These are phyloP conservation scores for Senna siamea DNA, from an alignment of 306 rosid species.

Conservation along the genomic window DNA sequence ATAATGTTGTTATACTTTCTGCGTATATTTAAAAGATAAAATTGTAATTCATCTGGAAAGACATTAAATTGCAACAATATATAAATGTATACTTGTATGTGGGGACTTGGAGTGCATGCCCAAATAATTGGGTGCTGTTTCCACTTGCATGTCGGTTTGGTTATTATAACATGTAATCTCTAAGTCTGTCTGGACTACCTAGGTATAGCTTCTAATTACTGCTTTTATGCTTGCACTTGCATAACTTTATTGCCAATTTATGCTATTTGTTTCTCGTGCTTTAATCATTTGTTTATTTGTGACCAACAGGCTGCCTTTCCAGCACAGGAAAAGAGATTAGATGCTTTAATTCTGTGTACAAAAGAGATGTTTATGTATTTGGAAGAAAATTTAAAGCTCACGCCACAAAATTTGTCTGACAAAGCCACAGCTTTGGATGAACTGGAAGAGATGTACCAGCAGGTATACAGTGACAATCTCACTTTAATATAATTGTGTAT, in stretches of 20 bases:
- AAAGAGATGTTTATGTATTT: constrained; percentile 76
- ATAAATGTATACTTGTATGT: constrained; percentile 11
- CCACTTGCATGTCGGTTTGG: constrained; percentile 22
- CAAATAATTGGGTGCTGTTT: constrained; percentile 7
- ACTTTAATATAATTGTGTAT: constrained; percentile 23
- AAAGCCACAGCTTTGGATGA: constrained; percentile 84
- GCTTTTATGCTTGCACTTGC: constrained; percentile 30
- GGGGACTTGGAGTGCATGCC: constrained; percentile 17
- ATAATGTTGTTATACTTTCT: neutral
- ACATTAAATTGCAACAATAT: constrained; percentile 7
- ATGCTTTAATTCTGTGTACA: constrained; percentile 82
- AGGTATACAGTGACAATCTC: constrained; percentile 55
- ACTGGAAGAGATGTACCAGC: constrained; percentile 90
- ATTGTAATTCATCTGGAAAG: constrained; percentile 2
- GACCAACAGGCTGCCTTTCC: constrained; percentile 81
- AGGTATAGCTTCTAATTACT: constrained; percentile 5
- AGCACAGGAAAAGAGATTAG: constrained; percentile 87
- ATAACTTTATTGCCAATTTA: constrained; percentile 21
- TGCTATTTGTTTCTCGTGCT: constrained; percentile 28
- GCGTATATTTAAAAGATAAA: constrained; percentile 7
- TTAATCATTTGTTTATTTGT: constrained; percentile 35
- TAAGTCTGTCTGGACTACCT: constrained; percentile 1
- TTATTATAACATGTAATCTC: constrained; percentile 6
- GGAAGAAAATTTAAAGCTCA: constrained; percentile 89
- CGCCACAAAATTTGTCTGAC: constrained; percentile 82